Base-by-base conservation (phyloP, 768 basidiomycete species). In the Amylocystis lapponica region DNA sequence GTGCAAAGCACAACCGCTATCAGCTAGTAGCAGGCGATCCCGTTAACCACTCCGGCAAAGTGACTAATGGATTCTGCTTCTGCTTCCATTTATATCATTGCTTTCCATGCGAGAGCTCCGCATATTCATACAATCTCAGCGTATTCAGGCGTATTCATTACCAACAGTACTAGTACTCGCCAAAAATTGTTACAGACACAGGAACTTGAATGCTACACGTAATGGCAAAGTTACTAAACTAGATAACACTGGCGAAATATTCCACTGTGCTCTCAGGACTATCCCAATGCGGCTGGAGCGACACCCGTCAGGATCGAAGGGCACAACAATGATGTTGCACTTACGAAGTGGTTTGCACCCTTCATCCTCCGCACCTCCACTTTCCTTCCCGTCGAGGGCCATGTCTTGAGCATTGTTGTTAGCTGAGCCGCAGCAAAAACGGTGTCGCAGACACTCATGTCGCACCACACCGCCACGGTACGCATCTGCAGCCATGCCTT, bases 21-120 rank as follows among this genome's bases (percentile, higher is more conserved):
- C 52, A 58, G 50, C 51, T 46, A 54, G 50, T 67, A 68, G 66
- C 66, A 67, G 64, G 66, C 66, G 65, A 68, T 64, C 65, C 66
- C 66, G 66, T 86, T 87, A 86, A 88, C 85, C 85, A 86, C 86
- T 88, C 86, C 84, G 85, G 84, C 84, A 88, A 87, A 86, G 85
- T 85, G 82, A 84, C 82, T 31, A 12, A 35, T 35, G 29, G n/a
- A n/a, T 30, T n/a, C 9, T 30, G n/a, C n/a, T 30, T 9, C 10
- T 30, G 29, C 29, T 9, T 30, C 9, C n/a, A n/a, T n/a, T n/a
- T n/a, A n/a, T n/a, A n/a, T n/a, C n/a, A n/a, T n/a, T n/a, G n/a
- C n/a, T n/a, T n/a, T n/a, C n/a, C n/a, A n/a, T n/a, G n/a, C n/a
- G n/a, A n/a, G n/a, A n/a, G n/a, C n/a, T n/a, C n/a, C n/a, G n/a